A percentile compares a stretch with the other conserved stretches of the same genome.
Conservation (phyloP, 805 yeast genomes). For the Hanseniaspora hatyaiensis region DNA sequence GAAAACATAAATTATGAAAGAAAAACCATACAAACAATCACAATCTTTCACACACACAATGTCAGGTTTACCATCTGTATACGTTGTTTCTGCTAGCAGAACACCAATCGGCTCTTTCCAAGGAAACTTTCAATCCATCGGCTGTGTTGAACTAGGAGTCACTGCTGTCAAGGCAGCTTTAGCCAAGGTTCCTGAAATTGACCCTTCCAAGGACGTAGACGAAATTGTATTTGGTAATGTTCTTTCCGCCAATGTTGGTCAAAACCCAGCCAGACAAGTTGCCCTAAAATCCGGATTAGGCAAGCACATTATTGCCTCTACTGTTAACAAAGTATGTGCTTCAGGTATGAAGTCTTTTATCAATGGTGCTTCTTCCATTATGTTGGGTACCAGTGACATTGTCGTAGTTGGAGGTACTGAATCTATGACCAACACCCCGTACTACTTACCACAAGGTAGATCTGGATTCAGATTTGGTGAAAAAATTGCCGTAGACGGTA, state of each 20-base stretch:
- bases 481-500: slow-evolving; percentile 66
- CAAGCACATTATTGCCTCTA: slow-evolving; percentile 69
- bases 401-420: slow-evolving; percentile 97
- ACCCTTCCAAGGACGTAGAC: slow-evolving; percentile 59
- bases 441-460: slow-evolving; percentile 78
- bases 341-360: slow-evolving; percentile 89
- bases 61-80: slow-evolving; percentile 41
- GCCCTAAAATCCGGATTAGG: slow-evolving; percentile 83
- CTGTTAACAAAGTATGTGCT: slow-evolving; percentile 94
- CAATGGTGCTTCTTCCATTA: slow-evolving; percentile 78
- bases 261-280: slow-evolving; percentile 96
- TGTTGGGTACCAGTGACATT: slow-evolving; percentile 81
- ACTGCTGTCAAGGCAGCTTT: slow-evolving; percentile 85
- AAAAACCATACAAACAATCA: no score
- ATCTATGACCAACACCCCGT: slow-evolving; percentile 92
- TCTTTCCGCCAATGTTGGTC: slow-evolving; percentile 85
- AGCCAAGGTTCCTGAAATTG: slow-evolving; percentile 67
- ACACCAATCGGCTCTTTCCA: slow-evolving; percentile 95
- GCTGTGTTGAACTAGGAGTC: slow-evolving; percentile 78
- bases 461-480: slow-evolving; percentile 86
- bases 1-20: no score
- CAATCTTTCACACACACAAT: no score
- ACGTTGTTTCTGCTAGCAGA: slow-evolving; percentile 83
- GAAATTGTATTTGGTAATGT: slow-evolving; percentile 91
- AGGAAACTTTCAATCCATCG: slow-evolving; percentile 64